A percentile compares a stretch with the other conserved stretches of the same genome.
These are phyloP conservation scores for Botrytis byssoidea DNA, from an alignment of 2,329 filamentous ascomycete genomes.

Conservation along the genomic window DNA sequence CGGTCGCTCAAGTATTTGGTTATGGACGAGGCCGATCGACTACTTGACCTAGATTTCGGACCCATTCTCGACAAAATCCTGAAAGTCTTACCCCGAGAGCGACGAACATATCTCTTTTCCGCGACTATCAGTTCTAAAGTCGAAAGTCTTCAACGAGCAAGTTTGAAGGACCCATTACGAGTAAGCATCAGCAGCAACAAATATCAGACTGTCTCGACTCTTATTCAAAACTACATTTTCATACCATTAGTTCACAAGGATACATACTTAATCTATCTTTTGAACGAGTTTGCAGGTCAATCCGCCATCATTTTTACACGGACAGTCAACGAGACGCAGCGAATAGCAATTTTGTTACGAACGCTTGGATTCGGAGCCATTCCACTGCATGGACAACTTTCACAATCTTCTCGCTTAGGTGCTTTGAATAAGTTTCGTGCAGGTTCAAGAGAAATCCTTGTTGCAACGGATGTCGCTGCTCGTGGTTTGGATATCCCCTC, in stretches of 20 bases:
- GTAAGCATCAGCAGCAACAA: constrained; percentile 80
- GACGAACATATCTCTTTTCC: constrained; percentile 84
- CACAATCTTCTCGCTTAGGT: constrained; percentile 80
- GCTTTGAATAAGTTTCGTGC: constrained; percentile 88
- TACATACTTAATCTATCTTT: constrained; percentile 78
- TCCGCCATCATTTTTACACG: constrained; percentile 87
- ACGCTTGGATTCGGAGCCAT: constrained; percentile 86
- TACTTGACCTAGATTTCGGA: constrained; percentile 92
- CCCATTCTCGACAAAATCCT: constrained; percentile 91
- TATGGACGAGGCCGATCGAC: constrained; percentile 90
- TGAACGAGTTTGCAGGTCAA: constrained; percentile 85
- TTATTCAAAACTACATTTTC: constrained; percentile 84
- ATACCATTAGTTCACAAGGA: constrained; percentile 87
- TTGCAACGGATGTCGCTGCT: constrained; percentile 91
- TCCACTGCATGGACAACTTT: constrained; percentile 88
- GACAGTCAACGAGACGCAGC: constrained; percentile 87
- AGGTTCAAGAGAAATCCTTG: constrained; percentile 77
- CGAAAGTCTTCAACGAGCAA: constrained; percentile 86
- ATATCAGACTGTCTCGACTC: constrained; percentile 87
- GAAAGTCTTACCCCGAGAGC: constrained; percentile 76
- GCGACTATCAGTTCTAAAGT: constrained; percentile 94
- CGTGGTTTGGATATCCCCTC: constrained; percentile 89
- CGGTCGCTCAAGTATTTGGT: constrained; percentile 81
- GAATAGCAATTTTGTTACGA: constrained; percentile 78
- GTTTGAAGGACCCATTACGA: constrained; percentile 77